phyloP scores from a whole-genome alignment of 352 stramenopile species.

The Globisporangium cederbergense region DNA sequence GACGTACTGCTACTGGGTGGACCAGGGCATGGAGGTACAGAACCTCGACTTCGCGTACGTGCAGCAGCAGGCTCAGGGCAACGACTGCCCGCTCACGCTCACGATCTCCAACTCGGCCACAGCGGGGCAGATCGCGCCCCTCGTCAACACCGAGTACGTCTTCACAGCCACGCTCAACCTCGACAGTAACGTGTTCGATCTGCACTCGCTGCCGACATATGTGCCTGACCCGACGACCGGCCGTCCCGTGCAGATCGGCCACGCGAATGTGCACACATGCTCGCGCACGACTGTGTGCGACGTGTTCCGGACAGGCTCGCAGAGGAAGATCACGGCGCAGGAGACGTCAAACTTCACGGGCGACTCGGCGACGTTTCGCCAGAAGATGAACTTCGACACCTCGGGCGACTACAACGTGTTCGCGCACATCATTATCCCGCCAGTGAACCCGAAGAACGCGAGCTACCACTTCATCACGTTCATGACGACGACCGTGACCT shows the following conservation, averaged over 20 bases:
- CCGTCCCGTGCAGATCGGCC: slow-evolving; percentile 59
- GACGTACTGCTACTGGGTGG: slow-evolving; percentile 81
- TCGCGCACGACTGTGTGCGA: slow-evolving; percentile 64
- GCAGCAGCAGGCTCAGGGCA: slow-evolving; percentile 33
- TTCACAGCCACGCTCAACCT: slow-evolving; percentile 79
- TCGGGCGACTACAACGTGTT: slow-evolving; percentile 70
- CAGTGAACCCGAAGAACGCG: slow-evolving; percentile 42
- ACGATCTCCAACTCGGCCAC: slow-evolving; percentile 40
- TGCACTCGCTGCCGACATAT: slow-evolving; percentile 53
- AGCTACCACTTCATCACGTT: slow-evolving; percentile 83
- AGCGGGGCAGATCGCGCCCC: slow-evolving; percentile 26
- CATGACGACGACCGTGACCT: slow-evolving; percentile 38
- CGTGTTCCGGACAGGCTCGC: slow-evolving; percentile 61
- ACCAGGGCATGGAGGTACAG: slow-evolving; percentile 66
- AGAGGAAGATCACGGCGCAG: slow-evolving; percentile 64
- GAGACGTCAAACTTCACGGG: slow-evolving; percentile 79
- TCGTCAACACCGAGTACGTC: slow-evolving; percentile 50
- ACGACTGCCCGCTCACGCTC: slow-evolving; percentile 60
- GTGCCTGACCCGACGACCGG: slow-evolving; percentile 53
- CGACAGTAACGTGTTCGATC: slow-evolving; percentile 57
- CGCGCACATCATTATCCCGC: slow-evolving; percentile 68
- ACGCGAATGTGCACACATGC: slow-evolving; percentile 79
- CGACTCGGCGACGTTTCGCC: slow-evolving; percentile 52
- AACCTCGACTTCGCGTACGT: slow-evolving; percentile 75
- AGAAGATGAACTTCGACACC: slow-evolving; percentile 48